A percentile compares a stretch with the other conserved stretches of the same genome.
Conservation (phyloP, 495 filamentous ascomycete species). For the Aspergillus carlsbadensis region DNA sequence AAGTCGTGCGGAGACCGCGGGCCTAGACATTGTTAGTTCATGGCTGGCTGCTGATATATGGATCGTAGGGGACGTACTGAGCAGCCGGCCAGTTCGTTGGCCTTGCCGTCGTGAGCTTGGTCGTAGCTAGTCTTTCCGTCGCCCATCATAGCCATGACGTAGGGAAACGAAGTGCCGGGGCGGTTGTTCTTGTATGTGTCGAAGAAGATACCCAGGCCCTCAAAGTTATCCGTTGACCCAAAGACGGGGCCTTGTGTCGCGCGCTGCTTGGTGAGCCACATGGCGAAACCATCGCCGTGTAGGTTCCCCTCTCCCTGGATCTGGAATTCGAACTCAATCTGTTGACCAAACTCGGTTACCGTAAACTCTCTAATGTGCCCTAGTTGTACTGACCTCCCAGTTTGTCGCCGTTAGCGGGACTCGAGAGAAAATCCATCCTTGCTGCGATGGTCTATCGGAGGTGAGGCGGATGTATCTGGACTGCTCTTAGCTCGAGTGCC, state of each 20-base stretch:
- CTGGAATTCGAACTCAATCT: constrained; percentile 95
- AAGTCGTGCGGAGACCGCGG: constrained; percentile 78
- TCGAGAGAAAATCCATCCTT: constrained; percentile 89
- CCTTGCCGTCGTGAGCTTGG: constrained; percentile 92
- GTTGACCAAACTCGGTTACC: background rate
- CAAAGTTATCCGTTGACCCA: constrained; percentile 82
- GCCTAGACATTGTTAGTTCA: constrained; percentile 46
- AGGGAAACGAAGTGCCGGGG: constrained; percentile 92
- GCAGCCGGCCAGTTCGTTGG: constrained; percentile 89
- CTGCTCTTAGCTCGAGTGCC: constrained; percentile 2
- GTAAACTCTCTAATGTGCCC: background rate
- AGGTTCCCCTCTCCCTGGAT: constrained; percentile 80
- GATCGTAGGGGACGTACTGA: constrained; percentile 53
- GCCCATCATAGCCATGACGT: constrained; percentile 97
- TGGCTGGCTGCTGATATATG: background rate
- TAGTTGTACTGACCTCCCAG: constrained; percentile 70
- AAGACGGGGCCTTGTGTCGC: constrained; percentile 82
- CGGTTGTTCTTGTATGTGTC: constrained; percentile 99
- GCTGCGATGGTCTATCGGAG: constrained; percentile 82
- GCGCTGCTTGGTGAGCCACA: constrained; percentile 97
- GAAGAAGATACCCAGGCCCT: constrained; percentile 94
- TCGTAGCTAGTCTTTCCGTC: constrained; percentile 90
- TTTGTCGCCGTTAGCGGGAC: constrained; percentile 97
- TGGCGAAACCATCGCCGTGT: constrained; percentile 95
- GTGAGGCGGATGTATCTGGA: constrained; percentile 87